A percentile compares a stretch with the other conserved stretches of the same genome.
phyloP scores from a whole-genome alignment of 2,329 filamentous ascomycete genomes.

The Huntiella abstrusa region DNA sequence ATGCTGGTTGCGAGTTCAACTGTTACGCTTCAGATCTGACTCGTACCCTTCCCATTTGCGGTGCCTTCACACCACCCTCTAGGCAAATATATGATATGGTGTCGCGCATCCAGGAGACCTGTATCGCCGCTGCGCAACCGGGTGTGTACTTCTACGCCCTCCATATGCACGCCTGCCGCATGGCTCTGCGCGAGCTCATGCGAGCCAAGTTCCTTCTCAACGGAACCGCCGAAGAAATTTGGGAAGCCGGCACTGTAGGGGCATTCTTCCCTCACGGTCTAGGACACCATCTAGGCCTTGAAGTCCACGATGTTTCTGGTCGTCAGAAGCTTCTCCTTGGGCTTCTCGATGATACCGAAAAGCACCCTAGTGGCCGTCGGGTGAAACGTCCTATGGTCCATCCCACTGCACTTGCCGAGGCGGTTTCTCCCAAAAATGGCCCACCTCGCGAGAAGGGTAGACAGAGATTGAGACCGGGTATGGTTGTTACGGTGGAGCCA shows the following conservation, averaged over 20 bases:
- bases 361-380: conserved; percentile 16
- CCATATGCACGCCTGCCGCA: conserved; percentile 51
- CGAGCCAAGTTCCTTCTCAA: conserved; percentile 53
- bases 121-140: conserved; percentile 48
- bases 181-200: conserved; percentile 54
- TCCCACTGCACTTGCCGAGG: conserved; percentile 18
- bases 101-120: conserved; percentile 59
- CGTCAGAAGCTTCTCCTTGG: conserved; percentile 20
- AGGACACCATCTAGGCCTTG: conserved; percentile 46
- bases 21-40: conserved; percentile 86
- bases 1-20: conserved; percentile 71
- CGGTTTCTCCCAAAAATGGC: conserved; percentile 8
- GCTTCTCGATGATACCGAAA: conserved; percentile 15
- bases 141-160: conserved; percentile 54
- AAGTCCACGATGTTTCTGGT: conserved; percentile 41
- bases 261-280: conserved; percentile 50
- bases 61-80: conserved; percentile 48
- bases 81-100: conserved; percentile 61
- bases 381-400: conserved; percentile 24
- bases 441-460: conserved; percentile 18
- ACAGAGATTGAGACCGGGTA: conserved; percentile 34
- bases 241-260: conserved; percentile 31
- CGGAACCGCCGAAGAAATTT: conserved; percentile 35
- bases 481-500: conserved; percentile 65
- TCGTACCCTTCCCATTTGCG: conserved; percentile 62